These are phyloP conservation scores for Tolypocladium paradoxum DNA, from an alignment of 2,329 filamentous ascomycete species.

Conservation along the genomic window DNA sequence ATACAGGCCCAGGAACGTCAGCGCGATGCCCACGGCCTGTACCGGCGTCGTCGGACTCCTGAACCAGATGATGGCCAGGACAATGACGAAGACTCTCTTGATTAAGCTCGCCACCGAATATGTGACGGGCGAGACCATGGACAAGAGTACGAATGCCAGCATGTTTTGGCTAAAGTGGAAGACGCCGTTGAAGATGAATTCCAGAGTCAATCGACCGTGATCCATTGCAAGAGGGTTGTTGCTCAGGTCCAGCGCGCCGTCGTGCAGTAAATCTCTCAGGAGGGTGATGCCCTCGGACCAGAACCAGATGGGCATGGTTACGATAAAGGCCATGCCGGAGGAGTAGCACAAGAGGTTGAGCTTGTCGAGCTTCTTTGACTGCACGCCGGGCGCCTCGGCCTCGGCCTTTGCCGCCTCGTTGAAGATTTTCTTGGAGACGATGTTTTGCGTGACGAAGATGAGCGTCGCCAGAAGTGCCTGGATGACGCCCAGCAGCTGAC, in stretches of 20 bases:
- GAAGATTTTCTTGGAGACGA: conserved; percentile 95
- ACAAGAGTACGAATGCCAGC: conserved; percentile 82
- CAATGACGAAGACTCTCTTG: conserved; percentile 94
- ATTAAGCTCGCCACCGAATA: conserved; percentile 94
- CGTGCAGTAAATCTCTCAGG: conserved; percentile 65
- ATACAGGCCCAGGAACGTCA: conserved; percentile 89
- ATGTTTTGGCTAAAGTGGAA: conserved; percentile 98
- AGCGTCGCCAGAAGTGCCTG: conserved; percentile 84
- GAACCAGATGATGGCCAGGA: conserved; percentile 94
- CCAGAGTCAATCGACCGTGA: conserved; percentile 62
- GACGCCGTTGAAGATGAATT: conserved; percentile 93
- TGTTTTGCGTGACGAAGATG: conserved; percentile 96
- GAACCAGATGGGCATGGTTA: conserved; percentile 87
- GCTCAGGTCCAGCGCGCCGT: conserved; percentile 61
- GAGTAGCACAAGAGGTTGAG: conserved; percentile 95
- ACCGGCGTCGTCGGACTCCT: conserved; percentile 74
- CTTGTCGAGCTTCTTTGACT: conserved; percentile 81
- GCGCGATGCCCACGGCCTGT: conserved; percentile 72
- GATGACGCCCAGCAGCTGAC: conserved; percentile 80
- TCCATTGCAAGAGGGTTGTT: conserved; percentile 57
- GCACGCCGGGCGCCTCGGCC: conserved; percentile 52
- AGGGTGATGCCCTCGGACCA: conserved; percentile 78
- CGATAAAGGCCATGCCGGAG: conserved; percentile 80
- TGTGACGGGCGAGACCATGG: conserved; percentile 89
- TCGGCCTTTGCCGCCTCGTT: conserved; percentile 86